Base-by-base conservation (phyloP, 1,284 basidiomycete species). In the Rhizoctonia solani region DNA sequence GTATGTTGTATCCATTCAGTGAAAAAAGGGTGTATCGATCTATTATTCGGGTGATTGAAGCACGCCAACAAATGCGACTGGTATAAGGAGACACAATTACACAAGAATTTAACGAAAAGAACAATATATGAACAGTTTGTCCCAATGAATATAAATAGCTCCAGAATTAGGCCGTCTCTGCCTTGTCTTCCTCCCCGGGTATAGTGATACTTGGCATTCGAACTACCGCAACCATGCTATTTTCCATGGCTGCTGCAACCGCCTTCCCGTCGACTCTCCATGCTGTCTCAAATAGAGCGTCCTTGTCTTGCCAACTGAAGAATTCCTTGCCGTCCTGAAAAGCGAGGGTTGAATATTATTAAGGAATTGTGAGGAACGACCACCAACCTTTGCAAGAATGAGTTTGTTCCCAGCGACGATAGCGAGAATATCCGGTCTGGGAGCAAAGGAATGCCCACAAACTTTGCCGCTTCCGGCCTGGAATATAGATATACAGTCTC, bases 401-500 rank as follows among this genome's bases (percentile, higher is more conserved):
- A 63, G 34, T 53, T 63, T 63, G 3, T 39, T 25, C 25, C 59
- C 59, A 41, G 47, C 49, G 29, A 53, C 49, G 30, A 63, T 63
- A 23, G 59, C 59, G 13, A 63, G 32, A 21, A 63, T 27, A 23
- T 63, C 59, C 2, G 46, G 46, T n/a, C 21, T 27, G 27, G 59
- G 49, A 19, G 47, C 49, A n/a, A 63, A 63, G 19, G 59, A 63
- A n/a, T 63, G 59, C 2, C 59, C 49, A 29, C 59, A 63, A 16
- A 63, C 47, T 63, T 63, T 52, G 32, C 59, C 49, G 16, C 47
- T 39, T 63, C 59, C 59, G 2, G 49, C 49, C 14, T 39, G 25
- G 72, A 93, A 88, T 14, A 84, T 79, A 69, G 83, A 81, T 30
- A 90, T 74, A 74, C 90, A 93, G 44, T 84, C 81, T 37, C 90